Evolutionary conservation across 805 yeast genomes (phyloP).

Genomic region (Pichia nanzhaoensis): DNA sequence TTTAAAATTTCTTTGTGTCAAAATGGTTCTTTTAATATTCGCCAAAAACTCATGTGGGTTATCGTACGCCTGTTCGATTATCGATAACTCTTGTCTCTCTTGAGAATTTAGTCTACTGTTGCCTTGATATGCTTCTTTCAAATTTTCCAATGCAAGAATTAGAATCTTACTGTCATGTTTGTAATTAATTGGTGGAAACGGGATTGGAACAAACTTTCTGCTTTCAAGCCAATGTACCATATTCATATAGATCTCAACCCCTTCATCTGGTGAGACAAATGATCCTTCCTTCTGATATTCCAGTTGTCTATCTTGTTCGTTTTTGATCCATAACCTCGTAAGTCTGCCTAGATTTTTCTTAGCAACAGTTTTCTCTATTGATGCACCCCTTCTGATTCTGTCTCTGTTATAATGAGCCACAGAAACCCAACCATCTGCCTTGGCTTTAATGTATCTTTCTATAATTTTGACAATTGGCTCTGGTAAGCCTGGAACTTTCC

Average conservation of each 20-base stretch:
- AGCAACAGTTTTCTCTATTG: slow-evolving; percentile 90
- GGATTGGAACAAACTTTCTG: slow-evolving; percentile 76
- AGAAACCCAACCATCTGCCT: slow-evolving; percentile 95
- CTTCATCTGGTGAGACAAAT: slow-evolving; percentile 77
- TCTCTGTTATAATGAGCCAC: slow-evolving; percentile 92
- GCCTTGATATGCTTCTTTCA: slow-evolving; percentile 74
- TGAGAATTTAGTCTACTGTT: slow-evolving; percentile 74
- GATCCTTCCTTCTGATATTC: slow-evolving; percentile 82
- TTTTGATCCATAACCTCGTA: slow-evolving; percentile 86
- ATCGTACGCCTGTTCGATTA: slow-evolving; percentile 94
- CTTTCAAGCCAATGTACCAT: slow-evolving; percentile 90
- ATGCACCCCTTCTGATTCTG: slow-evolving; percentile 79
- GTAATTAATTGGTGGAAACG: slow-evolving; percentile 88
- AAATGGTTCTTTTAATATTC: slow-evolving; percentile 70
- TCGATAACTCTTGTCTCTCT: slow-evolving; percentile 87
- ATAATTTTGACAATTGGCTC: slow-evolving; percentile 82
- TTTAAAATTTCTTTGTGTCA: slow-evolving; percentile 88
- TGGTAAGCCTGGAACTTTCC: slow-evolving; percentile 97
- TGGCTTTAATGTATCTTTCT: slow-evolving; percentile 84
- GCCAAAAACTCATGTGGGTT: slow-evolving; percentile 91
- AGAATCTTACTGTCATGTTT: slow-evolving; percentile 90
- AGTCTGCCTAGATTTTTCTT: slow-evolving; percentile 88
- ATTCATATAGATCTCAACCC: slow-evolving; percentile 76
- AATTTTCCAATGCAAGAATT: slow-evolving; percentile 80
- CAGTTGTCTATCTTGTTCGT: slow-evolving; percentile 85